A percentile compares a stretch with the other conserved stretches of the same genome.
Conservation (phyloP, 2,329 filamentous ascomycete species). For the Aspergillus brunneoviolaceus region DNA sequence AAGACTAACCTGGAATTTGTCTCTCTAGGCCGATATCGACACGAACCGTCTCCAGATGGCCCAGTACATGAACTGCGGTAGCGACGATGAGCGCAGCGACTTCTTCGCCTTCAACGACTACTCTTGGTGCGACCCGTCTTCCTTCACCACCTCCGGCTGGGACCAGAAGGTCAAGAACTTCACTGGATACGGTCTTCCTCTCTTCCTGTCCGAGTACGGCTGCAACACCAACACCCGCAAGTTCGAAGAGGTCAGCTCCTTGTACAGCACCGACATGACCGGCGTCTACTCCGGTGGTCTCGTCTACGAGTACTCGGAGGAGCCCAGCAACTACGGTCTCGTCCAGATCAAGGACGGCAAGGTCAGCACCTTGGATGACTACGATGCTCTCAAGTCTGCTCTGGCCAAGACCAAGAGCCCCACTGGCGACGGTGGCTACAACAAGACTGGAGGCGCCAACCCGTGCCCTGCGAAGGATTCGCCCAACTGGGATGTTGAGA, state of each 20-base stretch:
- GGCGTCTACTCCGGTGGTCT: constrained; percentile 90
- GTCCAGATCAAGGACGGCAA: constrained; percentile 61
- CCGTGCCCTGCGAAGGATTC: constrained; percentile 54
- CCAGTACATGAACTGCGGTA: constrained; percentile 89
- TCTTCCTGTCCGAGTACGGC: constrained; percentile 94
- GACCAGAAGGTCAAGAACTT: constrained; percentile 86
- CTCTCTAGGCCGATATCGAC: constrained; percentile 67
- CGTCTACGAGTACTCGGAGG: constrained; percentile 93
- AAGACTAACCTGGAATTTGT: neutral
- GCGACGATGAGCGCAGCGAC: constrained; percentile 78
- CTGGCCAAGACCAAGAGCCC: constrained; percentile 53
- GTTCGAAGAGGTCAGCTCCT: constrained; percentile 74
- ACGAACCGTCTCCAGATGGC: constrained; percentile 85
- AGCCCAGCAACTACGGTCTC: constrained; percentile 77
- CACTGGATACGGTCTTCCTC: constrained; percentile 78
- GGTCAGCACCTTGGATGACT: constrained; percentile 63
- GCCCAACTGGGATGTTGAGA: constrained; percentile 58
- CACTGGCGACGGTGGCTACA: constrained; percentile 59
- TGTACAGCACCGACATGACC: constrained; percentile 85
- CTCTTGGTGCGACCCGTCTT: constrained; percentile 73
- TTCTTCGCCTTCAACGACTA: constrained; percentile 90
- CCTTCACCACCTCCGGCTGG: constrained; percentile 76
- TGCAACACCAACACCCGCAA: constrained; percentile 79
- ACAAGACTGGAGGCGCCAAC: constrained; percentile 52
- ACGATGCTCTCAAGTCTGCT: constrained; percentile 54